Evolutionary conservation across 192 early-diverging fungal species (phyloP).

Genomic region (Coemansia sp.): DNA sequence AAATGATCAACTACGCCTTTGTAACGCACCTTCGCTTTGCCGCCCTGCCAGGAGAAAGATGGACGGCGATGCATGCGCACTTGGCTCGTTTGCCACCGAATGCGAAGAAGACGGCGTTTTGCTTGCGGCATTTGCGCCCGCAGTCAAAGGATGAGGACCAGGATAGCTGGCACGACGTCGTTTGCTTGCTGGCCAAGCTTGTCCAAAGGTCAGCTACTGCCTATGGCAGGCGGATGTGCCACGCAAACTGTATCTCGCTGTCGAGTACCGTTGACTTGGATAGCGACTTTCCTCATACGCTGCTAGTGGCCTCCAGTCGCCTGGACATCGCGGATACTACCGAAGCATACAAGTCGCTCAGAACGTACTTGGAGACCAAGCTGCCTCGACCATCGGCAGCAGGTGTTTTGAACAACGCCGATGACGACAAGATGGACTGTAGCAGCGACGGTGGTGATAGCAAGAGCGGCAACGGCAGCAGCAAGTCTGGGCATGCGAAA

Average conservation of each 20-base stretch:
- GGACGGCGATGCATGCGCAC: not conserved
- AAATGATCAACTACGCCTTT: slow-evolving; percentile 32
- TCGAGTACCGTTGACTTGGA: not conserved
- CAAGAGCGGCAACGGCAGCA: not conserved
- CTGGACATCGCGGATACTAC: not conserved
- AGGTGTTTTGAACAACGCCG: not conserved
- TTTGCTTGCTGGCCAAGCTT: slow-evolving; percentile 21
- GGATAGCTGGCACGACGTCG: slow-evolving; percentile 15
- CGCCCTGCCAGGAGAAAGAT: not conserved
- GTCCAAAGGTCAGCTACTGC: slow-evolving; percentile 33
- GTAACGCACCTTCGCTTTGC: slow-evolving; percentile 23
- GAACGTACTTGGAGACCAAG: slow-evolving; percentile 3
- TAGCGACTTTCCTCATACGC: not conserved
- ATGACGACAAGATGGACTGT: not conserved
- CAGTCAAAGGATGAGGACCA: not conserved
- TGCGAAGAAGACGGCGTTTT: slow-evolving; percentile 28
- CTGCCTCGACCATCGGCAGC: not conserved
- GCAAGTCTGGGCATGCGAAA: not conserved
- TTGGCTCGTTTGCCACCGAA: slow-evolving; percentile 13
- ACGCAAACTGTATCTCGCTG: slow-evolving; percentile 5
- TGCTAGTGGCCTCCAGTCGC: slow-evolving; percentile 4
- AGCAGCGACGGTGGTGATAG: not conserved
- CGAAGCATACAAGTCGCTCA: not conserved
- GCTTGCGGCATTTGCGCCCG: slow-evolving; percentile 16
- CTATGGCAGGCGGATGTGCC: slow-evolving; percentile 31